Evolutionary conservation across 257 asterid genomes (phyloP).

Genomic region (Solanum lignicaule): DNA sequence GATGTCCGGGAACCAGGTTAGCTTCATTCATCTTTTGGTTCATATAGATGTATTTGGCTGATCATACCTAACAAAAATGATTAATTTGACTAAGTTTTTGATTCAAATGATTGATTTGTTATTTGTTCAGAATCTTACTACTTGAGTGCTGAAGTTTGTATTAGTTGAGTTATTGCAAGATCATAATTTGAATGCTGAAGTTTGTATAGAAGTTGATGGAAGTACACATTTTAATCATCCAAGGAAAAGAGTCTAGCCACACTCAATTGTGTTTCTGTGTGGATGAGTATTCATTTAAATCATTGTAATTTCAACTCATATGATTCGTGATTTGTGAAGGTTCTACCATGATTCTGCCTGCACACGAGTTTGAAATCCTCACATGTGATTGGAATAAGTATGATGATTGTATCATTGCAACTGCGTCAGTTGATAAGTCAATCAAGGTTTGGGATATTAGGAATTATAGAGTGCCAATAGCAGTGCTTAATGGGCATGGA

Average conservation of each 20-base stretch:
- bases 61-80: neutral
- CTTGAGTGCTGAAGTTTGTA: too few relatives aligned
- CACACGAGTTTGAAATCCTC: slow-evolving; percentile 83
- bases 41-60: neutral
- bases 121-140: neutral
- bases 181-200: neutral
- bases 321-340: slow-evolving; percentile 29
- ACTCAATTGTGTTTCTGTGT: neutral
- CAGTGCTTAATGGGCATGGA: slow-evolving; percentile 84
- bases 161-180: neutral
- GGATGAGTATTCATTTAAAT: neutral
- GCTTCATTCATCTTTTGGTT: neutral
- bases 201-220: neutral
- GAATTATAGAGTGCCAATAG: slow-evolving; percentile 70
- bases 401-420: slow-evolving; percentile 85
- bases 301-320: neutral
- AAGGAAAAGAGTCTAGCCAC: neutral
- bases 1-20: slow-evolving; percentile 94
- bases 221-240: neutral
- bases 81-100: neutral
- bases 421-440: slow-evolving; percentile 87
- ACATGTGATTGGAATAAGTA: slow-evolving; percentile 97
- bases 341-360: slow-evolving; percentile 96
- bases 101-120: neutral
- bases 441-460: slow-evolving; percentile 95